Evolutionary conservation across 768 basidiomycete species (phyloP).

Genomic region (Scleroderma bovista): DNA sequence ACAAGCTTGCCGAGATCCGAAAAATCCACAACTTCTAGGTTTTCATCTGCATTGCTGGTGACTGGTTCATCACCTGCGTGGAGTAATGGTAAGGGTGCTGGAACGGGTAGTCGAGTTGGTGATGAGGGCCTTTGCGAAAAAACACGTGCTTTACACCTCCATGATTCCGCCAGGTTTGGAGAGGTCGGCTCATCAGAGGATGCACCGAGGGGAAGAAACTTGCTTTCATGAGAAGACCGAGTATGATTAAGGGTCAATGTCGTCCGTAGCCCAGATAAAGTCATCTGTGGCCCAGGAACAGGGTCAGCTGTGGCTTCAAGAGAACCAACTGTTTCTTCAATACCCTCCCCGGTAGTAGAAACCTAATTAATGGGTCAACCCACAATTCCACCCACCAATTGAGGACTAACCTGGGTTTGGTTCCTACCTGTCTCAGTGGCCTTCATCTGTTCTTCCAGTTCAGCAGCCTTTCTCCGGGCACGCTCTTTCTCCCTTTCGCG

Average conservation of each 20-base stretch:
- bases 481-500: conserved; percentile 76
- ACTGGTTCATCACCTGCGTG: conserved; percentile 33
- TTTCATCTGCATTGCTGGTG: conserved; percentile 46
- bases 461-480: conserved; percentile 73
- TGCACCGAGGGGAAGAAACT: conserved; percentile 1
- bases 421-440: conserved; percentile 14
- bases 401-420: conserved; percentile 15
- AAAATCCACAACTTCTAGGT: conserved; percentile 78
- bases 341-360: conserved; percentile 37
- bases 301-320: conserved; percentile 5
- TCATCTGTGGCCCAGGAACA: conserved; percentile 3
- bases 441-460: conserved; percentile 65
- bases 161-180: conserved; percentile 48
- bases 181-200: conserved; percentile 22
- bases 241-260: conserved; percentile 30
- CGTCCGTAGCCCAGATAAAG: conserved; percentile 18
- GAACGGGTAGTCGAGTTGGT: conserved; percentile 21
- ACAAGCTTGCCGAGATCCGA: conserved; percentile 70
- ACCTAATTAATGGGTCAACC: conserved; percentile 21
- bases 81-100: conserved; percentile 29
- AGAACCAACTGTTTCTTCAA: conserved; percentile 42
- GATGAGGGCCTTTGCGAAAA: conserved; percentile 21
- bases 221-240: conserved; percentile 16
- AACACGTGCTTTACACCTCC: conserved; percentile 48
- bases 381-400: conserved; percentile 10